Conservation (phyloP, 2,329 filamentous ascomycete genomes). For the Endocalyx cinctus region DNA sequence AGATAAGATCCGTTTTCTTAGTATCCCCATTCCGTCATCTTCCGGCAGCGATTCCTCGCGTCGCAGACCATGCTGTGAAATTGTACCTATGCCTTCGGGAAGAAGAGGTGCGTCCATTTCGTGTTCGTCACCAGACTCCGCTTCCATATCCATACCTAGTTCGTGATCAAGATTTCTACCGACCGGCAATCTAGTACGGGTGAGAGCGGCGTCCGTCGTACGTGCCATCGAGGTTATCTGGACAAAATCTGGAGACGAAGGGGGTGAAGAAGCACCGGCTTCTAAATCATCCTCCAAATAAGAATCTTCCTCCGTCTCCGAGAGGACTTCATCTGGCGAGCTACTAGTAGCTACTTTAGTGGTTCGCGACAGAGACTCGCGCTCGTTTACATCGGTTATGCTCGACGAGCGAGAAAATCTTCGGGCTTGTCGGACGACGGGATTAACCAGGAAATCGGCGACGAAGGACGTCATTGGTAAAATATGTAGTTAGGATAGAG, state of each 20-base stretch:
- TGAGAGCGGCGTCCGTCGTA: too few species aligned
- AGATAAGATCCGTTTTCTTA: conserved; percentile 63
- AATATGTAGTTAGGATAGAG: conserved; percentile 4
- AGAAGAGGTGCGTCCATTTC: too few species aligned
- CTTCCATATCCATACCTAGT: too few species aligned
- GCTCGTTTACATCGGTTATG: conserved; percentile 27
- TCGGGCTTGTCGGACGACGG: conserved; percentile 61
- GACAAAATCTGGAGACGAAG: conserved; percentile 23
- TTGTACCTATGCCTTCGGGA: too few species aligned
- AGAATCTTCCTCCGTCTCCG: conserved; percentile 24
- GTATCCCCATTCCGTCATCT: conserved; percentile 70
- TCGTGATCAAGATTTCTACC: too few species aligned
- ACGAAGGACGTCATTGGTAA: conserved; percentile 56
- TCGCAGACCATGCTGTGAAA: neutral
- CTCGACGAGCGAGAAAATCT: conserved; percentile 52
- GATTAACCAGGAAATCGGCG: conserved; percentile 61
- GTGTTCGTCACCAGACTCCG: too few species aligned
- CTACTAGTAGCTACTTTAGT: conserved; percentile 19
- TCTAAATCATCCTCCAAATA: conserved; percentile 19
- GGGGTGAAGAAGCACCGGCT: conserved; percentile 18
- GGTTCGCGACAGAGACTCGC: conserved; percentile 30
- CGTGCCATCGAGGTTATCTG: too few species aligned
- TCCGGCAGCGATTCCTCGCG: conserved; percentile 50
- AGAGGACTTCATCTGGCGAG: conserved; percentile 23
- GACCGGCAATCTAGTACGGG: too few species aligned